phyloP scores from a whole-genome alignment of 371 early-diverging fungal genomes.

The Amoeboradix gromovi region DNA sequence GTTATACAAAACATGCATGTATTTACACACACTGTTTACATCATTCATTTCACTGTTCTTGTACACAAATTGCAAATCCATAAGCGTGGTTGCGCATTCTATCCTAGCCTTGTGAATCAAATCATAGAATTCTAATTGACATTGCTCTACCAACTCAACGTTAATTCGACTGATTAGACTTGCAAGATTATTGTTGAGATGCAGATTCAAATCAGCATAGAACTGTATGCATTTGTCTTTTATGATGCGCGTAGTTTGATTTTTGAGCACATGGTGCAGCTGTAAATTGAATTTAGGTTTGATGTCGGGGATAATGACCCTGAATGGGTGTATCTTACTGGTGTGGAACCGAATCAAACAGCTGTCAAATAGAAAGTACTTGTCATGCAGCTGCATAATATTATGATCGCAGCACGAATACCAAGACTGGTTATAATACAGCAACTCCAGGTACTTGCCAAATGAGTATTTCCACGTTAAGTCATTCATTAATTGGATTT shows the following conservation, averaged over 20 bases:
- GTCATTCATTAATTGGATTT: slow-evolving; percentile 40
- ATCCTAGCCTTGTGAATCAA: slow-evolving; percentile 10
- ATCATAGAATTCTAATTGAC: slow-evolving; percentile 10
- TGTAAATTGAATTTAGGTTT: slow-evolving; percentile 5
- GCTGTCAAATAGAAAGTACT: slow-evolving; percentile 38
- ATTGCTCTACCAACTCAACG: slow-evolving; percentile 1
- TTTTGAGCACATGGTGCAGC: slow-evolving; percentile 20
- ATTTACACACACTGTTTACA: neutral
- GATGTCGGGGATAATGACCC: slow-evolving; percentile 48
- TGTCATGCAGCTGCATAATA: slow-evolving; percentile 38
- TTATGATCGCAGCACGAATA: slow-evolving; percentile 49
- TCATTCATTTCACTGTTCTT: slow-evolving; percentile 6
- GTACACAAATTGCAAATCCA: slow-evolving; percentile 42
- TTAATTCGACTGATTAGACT: neutral
- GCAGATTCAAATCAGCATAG: slow-evolving; percentile 35
- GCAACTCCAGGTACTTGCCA: slow-evolving; percentile 70
- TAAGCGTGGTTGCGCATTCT: slow-evolving; percentile 42
- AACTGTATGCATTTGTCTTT: slow-evolving; percentile 24
- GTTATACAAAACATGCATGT: neutral
- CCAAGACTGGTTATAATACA: slow-evolving; percentile 36
- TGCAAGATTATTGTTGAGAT: slow-evolving; percentile 13
- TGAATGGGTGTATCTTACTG: slow-evolving; percentile 35
- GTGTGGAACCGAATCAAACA: slow-evolving; percentile 41
- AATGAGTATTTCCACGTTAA: slow-evolving; percentile 69
- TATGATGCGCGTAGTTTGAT: slow-evolving; percentile 26